Base-by-base conservation (phyloP, 2,329 filamentous ascomycete genomes). In the Chaetoscypha palmicola region DNA sequence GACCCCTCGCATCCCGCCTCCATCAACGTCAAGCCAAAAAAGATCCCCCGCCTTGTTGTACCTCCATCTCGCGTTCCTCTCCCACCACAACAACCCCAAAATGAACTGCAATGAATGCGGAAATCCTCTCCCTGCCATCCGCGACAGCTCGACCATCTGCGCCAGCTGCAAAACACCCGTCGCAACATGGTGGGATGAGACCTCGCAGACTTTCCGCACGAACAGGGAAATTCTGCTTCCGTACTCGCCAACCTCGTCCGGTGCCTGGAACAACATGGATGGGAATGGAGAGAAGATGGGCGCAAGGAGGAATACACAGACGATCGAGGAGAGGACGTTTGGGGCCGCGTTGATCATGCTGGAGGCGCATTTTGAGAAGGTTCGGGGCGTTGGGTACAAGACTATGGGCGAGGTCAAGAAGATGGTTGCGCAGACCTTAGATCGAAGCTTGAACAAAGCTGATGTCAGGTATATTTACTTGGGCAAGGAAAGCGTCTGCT, bases 241-340 rank as follows among this genome's bases (percentile, higher is more conserved):
- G 3, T 49, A 48, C 21, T 38, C 41, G 5, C 37, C 36, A 22
- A 35, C 31, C 37, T 36, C 41, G 12, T 17, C 31, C 16, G n/a
- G 16, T 11, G 34, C 32, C 31, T 23, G 48, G 12, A 35, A 32
- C 21, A 30, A 46, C 10, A 30, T 42, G n/a, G 20, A 40, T 22
- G 38, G 20, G n/a, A 36, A 42, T 12, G 12, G 44, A n/a, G 38
- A 41, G 19, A 52, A 40, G 44, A 54, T 56, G 50, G 43, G 43
- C 7, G 20, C 40, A 21, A 40, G 58, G 32, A 48, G 26, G 34
- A 62, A 62, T 41, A 47, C 17, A 9, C 53, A 78, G 59, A 74
- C 74, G 28, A 78, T 81, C 57, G 79, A 83, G 62, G 79, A 83
- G 64, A 69, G 78, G 47, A 74, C 70, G 59, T 81, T 83, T 61